phyloP scores from a whole-genome alignment of 2,329 filamentous ascomycete genomes.

The Hirsutella thompsonii region DNA sequence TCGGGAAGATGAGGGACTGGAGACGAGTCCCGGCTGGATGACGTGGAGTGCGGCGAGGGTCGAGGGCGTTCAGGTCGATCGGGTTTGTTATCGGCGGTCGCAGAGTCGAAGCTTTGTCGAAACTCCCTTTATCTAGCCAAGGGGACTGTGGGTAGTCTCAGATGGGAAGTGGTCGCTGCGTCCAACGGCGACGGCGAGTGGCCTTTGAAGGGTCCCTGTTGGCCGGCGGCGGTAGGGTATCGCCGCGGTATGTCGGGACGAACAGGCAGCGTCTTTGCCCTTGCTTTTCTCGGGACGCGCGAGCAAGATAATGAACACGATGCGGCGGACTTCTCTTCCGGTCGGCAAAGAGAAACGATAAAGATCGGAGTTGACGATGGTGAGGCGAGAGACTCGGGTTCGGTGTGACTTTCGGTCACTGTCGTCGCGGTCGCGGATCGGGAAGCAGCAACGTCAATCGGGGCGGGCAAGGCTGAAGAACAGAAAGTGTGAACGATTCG shows the following conservation, averaged over 20 bases:
- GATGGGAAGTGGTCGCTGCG: conserved; percentile 5
- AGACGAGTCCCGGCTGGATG: not conserved
- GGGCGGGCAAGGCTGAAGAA: conserved; percentile 1
- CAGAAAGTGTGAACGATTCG: not conserved
- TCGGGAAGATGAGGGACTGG: not conserved
- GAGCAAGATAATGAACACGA: not conserved
- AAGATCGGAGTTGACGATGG: no score
- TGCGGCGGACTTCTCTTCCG: no score
- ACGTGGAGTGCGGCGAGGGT: not conserved
- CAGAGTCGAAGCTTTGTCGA: not conserved
- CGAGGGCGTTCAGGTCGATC: not conserved
- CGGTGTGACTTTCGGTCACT: conserved; percentile 1
- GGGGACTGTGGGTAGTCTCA: conserved; percentile 5
- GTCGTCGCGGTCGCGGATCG: not conserved
- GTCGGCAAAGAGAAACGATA: no score
- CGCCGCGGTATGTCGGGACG: not conserved
- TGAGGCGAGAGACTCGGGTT: not conserved
- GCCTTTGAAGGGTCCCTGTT: not conserved
- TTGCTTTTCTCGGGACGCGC: not conserved
- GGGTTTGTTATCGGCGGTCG: not conserved
- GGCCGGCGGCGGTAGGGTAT: not conserved
- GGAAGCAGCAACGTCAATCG: not conserved
- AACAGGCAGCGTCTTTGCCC: not conserved
- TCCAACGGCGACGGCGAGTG: conserved; percentile 4
- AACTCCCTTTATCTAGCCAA: conserved; percentile 4